phyloP scores from a whole-genome alignment of 1,284 basidiomycete species.

The Microbotryum violaceum region DNA sequence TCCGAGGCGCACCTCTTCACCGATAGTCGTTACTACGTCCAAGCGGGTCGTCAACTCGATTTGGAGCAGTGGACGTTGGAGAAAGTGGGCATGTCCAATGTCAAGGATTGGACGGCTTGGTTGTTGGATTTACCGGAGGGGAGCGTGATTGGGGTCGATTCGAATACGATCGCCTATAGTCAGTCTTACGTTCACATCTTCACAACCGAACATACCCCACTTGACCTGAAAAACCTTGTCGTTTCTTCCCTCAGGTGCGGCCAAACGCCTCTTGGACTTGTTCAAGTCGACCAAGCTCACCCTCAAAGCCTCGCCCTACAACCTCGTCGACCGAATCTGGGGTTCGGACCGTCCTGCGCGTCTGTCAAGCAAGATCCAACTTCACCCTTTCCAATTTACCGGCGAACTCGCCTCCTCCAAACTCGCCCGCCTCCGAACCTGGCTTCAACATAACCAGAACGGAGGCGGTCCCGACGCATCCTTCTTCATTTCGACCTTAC shows the following conservation, averaged over 20 bases:
- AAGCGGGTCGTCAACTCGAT: constrained; percentile 84
- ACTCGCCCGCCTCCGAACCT: constrained; percentile 56
- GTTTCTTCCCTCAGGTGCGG: background rate
- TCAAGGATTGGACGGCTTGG: constrained; percentile 86
- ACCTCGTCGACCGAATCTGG: constrained; percentile 82
- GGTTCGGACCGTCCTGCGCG: constrained; percentile 57
- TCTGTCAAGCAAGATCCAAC: constrained; percentile 59
- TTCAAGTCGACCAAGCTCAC: constrained; percentile 38
- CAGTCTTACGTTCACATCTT: background rate
- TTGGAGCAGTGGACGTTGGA: constrained; percentile 76
- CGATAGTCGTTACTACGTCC: constrained; percentile 80
- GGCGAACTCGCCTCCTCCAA: constrained; percentile 60
- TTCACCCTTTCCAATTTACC: constrained; percentile 62
- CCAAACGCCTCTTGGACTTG: background rate
- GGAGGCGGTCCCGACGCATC: constrained; percentile 45
- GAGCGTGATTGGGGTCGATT: constrained; percentile 70
- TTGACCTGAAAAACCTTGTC: background rate
- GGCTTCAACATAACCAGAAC: constrained; percentile 54
- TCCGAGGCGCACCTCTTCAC: constrained; percentile 43
- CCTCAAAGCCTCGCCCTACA: constrained; percentile 53
- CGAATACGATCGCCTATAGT: constrained; percentile 52
- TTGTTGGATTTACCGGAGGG: constrained; percentile 49
- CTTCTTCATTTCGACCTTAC: constrained; percentile 44
- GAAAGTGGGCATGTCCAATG: constrained; percentile 77
- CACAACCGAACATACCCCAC: background rate